These are phyloP conservation scores for Agrocybe praecox DNA, from an alignment of 768 basidiomycete species.

Conservation along the genomic window DNA sequence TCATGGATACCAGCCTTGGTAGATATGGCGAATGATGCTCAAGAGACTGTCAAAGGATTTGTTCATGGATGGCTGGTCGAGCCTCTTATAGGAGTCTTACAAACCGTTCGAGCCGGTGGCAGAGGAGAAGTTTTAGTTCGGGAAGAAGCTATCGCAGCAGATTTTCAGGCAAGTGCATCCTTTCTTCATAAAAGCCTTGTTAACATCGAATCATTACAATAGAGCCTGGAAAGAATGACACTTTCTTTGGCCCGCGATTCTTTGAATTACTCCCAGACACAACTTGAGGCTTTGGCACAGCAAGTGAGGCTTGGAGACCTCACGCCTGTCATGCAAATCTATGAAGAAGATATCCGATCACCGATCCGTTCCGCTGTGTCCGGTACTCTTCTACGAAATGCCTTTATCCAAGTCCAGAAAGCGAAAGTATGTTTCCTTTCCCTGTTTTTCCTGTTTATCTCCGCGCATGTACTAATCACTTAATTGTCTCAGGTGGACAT, in stretches of 20 bases:
- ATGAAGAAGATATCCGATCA: conserved; percentile 90
- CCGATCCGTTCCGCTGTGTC: conserved; percentile 80
- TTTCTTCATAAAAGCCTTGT: not conserved
- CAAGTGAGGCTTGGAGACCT: conserved; percentile 82
- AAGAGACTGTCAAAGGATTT: conserved; percentile 73
- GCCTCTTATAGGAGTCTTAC: conserved; percentile 79
- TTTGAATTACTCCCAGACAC: conserved; percentile 60
- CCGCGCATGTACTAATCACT: not conserved
- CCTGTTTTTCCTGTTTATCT: not conserved
- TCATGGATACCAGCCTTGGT: conserved; percentile 40
- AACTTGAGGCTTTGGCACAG: conserved; percentile 65
- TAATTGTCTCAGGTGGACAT: conserved; percentile 72
- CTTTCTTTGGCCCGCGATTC: conserved; percentile 83
- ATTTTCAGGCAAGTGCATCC: conserved; percentile 65
- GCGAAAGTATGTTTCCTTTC: conserved; percentile 64
- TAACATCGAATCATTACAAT: not conserved
- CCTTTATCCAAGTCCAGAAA: conserved; percentile 94
- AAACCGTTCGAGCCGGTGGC: conserved; percentile 81
- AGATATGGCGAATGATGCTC: conserved; percentile 58
- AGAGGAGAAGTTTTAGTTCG: conserved; percentile 77
- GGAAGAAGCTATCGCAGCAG: conserved; percentile 81
- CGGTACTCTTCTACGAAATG: conserved; percentile 80
- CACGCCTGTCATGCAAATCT: conserved; percentile 82
- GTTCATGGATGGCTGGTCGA: conserved; percentile 84
- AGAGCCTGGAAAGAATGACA: conserved; percentile 95